Evolutionary conservation across 1,139 yeast species (phyloP).

Genomic region (Debaryomyces udenii): DNA sequence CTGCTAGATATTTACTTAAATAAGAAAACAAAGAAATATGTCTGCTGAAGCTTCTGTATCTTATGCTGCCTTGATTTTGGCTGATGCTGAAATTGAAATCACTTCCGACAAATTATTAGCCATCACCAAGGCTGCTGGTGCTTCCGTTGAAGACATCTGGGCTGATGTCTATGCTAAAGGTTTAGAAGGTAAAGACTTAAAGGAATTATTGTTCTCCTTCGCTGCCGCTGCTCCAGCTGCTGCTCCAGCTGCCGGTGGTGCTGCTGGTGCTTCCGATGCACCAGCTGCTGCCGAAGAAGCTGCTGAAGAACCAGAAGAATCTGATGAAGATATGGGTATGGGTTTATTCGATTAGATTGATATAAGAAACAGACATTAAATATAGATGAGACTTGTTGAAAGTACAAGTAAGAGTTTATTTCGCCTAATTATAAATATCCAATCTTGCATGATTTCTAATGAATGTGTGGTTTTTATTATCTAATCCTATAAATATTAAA

Average conservation of each 20-base stretch:
- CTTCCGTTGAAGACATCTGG: constrained; percentile 65
- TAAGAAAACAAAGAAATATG: constrained; percentile 47
- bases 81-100: constrained; percentile 82
- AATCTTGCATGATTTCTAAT: constrained; percentile 9
- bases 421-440: constrained; percentile 6
- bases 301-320: constrained; percentile 60
- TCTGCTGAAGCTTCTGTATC: constrained; percentile 84
- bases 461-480: constrained; percentile 8
- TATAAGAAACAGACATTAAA: constrained; percentile 8
- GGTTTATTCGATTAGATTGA: constrained; percentile 74
- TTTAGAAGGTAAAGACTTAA: constrained; percentile 74
- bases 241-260: constrained; percentile 59
- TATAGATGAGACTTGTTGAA: constrained; percentile 4
- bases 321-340: constrained; percentile 81
- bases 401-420: constrained; percentile 5
- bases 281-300: constrained; percentile 59
- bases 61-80: constrained; percentile 86
- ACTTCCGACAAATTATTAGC: constrained; percentile 74
- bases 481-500: constrained; percentile 8
- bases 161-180: constrained; percentile 84
- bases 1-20: background rate
- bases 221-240: constrained; percentile 67
- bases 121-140: constrained; percentile 55
- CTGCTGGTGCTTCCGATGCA: constrained; percentile 59
- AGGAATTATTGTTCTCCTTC: constrained; percentile 76